Percentiles rank a stretch among this genome's conserved stretches.
phyloP scores from a whole-genome alignment of 2,329 filamentous ascomycete species.

The Dothiorella sarmentorum region DNA sequence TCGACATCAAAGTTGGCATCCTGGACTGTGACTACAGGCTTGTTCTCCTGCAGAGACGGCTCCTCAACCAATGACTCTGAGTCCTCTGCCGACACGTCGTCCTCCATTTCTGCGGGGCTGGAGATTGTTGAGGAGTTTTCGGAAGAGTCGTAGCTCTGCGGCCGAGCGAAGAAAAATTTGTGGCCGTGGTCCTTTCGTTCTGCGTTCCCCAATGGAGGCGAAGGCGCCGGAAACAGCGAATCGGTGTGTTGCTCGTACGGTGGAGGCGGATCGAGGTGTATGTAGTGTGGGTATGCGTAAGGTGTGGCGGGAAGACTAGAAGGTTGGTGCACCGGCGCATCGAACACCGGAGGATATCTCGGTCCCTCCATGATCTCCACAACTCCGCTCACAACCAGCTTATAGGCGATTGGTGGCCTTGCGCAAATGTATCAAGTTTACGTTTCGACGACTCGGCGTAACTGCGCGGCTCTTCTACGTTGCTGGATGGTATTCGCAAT shows the following conservation, averaged over 20 bases:
- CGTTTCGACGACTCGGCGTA: neutral
- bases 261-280: conserved; percentile 29
- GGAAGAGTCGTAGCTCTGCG: conserved; percentile 35
- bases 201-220: conserved; percentile 38
- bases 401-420: neutral
- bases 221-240: conserved; percentile 29
- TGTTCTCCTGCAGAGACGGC: conserved; percentile 23
- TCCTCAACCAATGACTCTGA: conserved; percentile 24
- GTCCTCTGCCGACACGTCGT: conserved; percentile 29
- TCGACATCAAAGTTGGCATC: conserved; percentile 41
- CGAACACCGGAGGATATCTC: conserved; percentile 28
- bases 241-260: conserved; percentile 35
- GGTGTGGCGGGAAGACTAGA: conserved; percentile 38
- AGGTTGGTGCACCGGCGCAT: conserved; percentile 30
- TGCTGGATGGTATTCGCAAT: neutral
- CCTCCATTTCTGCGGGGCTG: conserved; percentile 33
- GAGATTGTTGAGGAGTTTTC: conserved; percentile 36
- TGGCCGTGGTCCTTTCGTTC: conserved; percentile 34
- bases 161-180: conserved; percentile 36
- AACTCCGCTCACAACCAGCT: neutral
- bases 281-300: conserved; percentile 22
- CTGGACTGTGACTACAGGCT: conserved; percentile 21
- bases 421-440: neutral
- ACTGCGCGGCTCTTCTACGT: neutral
- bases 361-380: conserved; percentile 30